Percentiles rank a stretch among this genome's conserved stretches.
phyloP scores from a whole-genome alignment of 164 flowering plant genomes.

The Paratinospora sagittata region DNA sequence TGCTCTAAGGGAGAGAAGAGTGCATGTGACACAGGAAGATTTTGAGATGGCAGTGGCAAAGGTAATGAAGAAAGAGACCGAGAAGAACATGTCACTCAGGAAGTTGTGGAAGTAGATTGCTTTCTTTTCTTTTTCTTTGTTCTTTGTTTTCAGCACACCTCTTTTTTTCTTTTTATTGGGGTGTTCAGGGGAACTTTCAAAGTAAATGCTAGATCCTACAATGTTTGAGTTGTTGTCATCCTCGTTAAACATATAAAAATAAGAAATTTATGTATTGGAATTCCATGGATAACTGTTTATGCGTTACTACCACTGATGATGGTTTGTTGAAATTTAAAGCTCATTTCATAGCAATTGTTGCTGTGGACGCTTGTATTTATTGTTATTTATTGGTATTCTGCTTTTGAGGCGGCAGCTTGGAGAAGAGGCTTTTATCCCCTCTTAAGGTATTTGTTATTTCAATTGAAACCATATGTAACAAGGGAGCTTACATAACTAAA shows the following conservation, averaged over 20 bases:
- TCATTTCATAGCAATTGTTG: no score
- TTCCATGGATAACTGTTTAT: not conserved
- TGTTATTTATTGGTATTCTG: no score
- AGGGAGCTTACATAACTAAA: no score
- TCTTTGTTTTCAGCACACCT: not conserved
- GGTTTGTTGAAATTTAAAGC: no score
- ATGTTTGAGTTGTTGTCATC: not conserved
- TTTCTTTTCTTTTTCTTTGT: not conserved
- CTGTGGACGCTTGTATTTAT: no score
- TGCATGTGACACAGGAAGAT: conserved; percentile 96
- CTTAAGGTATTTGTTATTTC: no score
- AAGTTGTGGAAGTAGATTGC: conserved; percentile 80
- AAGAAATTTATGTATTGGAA: not conserved
- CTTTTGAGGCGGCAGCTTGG: no score
- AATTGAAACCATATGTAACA: no score
- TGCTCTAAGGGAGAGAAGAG: conserved; percentile 93
- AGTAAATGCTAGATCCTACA: not conserved
- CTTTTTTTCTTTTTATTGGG: not conserved
- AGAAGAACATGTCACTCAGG: conserved; percentile 92
- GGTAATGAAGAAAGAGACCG: conserved; percentile 98
- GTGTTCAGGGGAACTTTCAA: not conserved
- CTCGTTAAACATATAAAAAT: not conserved
- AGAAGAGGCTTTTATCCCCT: no score
- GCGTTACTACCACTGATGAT: not conserved
- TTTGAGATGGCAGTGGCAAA: conserved; percentile 99